These are phyloP conservation scores for Candida ovalis DNA, from an alignment of 805 yeast species.

Conservation along the genomic window DNA sequence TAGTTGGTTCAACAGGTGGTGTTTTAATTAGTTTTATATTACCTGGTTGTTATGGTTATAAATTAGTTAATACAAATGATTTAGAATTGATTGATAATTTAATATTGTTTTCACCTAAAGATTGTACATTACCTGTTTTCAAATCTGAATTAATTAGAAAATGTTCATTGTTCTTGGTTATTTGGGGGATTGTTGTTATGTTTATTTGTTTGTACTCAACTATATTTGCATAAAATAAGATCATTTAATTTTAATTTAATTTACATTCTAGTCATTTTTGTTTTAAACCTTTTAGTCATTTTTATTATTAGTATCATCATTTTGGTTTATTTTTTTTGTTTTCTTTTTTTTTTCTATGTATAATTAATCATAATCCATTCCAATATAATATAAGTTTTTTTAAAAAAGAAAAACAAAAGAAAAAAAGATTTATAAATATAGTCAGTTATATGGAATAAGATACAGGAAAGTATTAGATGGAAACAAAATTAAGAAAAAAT, in stretches of 20 bases:
- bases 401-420: neutral
- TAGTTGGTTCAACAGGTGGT: slow-evolving; percentile 83
- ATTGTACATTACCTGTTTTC: slow-evolving; percentile 21
- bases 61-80: slow-evolving; percentile 39
- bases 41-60: slow-evolving; percentile 74
- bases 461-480: neutral
- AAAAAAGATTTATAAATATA: neutral
- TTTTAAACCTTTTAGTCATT: neutral
- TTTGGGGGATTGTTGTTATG: slow-evolving; percentile 58
- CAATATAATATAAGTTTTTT: neutral
- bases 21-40: slow-evolving; percentile 73
- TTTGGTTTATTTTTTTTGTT: neutral
- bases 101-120: slow-evolving; percentile 19
- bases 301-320: neutral
- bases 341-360: neutral
- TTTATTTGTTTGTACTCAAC: slow-evolving; percentile 49
- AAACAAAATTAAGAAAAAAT: neutral
- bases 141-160: slow-evolving; percentile 15
- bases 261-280: too few species aligned
- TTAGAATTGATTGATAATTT: slow-evolving; percentile 11
- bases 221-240: slow-evolving; percentile 31
- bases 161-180: slow-evolving; percentile 36
- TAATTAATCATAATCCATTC: neutral
- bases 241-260: too few species aligned
- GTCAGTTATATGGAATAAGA: neutral